Base-by-base conservation (phyloP, 2,329 filamentous ascomycete species). In the Calonectria montana region DNA sequence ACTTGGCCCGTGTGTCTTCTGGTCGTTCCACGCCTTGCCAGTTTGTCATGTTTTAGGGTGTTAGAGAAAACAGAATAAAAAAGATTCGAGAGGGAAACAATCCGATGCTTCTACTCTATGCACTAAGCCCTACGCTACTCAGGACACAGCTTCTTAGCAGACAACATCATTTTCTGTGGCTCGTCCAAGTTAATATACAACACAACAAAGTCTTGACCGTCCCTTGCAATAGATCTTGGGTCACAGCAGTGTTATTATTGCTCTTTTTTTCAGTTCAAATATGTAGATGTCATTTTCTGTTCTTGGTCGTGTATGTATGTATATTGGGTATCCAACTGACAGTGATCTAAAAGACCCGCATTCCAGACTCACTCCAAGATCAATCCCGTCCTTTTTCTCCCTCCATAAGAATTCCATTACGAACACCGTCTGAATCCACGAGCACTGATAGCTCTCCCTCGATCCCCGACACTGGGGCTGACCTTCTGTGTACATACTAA, bases 281-380 rank as follows among this genome's bases (percentile, higher is more conserved):
- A 12, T 62, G 23, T 65, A 18, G 6, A 18, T 21, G 53, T 37
- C 29, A 39, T 57, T 35, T 66, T 39, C 25, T 31, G 31, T 41
- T 59, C 18, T 61, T 48, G 37, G 18, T 50, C 23, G 50, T 70
- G 23, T 31, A 47, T 64, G 50, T 70, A 65, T 62, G 43, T 65
- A 53, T 70, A 65, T 47, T 62, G 68, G 68, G 68, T 70, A 70
- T 70, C 43, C 62, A 61, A 66, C 37, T 57, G 61, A 41, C 41
- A 25, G 15, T n/a, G 57, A 68, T 35, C 31, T 43, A 53, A 43
- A 25, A 15, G 43, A 43, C 13, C 37, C 31, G 41, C 55, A 35
- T 43, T 27, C 16, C 45, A 39, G 8, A 59, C 53, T 39, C 6
- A 35, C 29, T 25, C 35, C 8, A 25, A n/a, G 6, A 29, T 31